Conservation (phyloP, 2,329 filamentous ascomycete genomes). For the Alternaria dauci region DNA sequence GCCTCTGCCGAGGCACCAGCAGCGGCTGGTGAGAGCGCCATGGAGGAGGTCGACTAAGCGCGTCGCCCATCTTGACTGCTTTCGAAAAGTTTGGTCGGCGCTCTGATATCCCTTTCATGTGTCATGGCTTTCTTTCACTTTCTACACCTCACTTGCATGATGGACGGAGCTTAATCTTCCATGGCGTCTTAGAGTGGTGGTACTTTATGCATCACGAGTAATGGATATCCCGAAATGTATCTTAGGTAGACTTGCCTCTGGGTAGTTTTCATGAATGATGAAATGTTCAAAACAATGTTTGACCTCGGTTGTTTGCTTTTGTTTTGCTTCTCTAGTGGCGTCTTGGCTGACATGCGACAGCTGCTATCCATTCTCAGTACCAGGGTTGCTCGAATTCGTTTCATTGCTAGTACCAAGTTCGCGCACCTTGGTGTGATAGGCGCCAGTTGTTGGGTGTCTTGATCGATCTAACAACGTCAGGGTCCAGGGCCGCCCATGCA, state of each 20-base stretch:
- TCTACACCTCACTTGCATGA: constrained; percentile 47
- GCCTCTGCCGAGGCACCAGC: constrained; percentile 65
- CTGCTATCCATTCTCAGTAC: neutral
- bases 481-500: constrained; percentile 17
- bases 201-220: constrained; percentile 45
- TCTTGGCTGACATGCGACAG: neutral
- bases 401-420: neutral
- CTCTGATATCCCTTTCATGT: constrained; percentile 52
- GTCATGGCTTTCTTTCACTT: constrained; percentile 47
- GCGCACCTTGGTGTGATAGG: neutral
- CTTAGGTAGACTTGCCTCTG: constrained; percentile 45
- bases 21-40: constrained; percentile 84
- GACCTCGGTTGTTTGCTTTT: neutral
- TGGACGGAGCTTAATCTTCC: constrained; percentile 37
- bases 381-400: neutral
- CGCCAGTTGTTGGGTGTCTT: neutral
- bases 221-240: constrained; percentile 47
- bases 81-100: constrained; percentile 51
- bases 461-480: constrained; percentile 10
- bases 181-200: constrained; percentile 48
- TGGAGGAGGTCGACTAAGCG: constrained; percentile 98
- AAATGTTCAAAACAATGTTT: constrained; percentile 35
- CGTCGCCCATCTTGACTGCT: constrained; percentile 33
- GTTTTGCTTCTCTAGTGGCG: neutral
- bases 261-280: constrained; percentile 44